Base-by-base conservation (phyloP, 257 asterid genomes). In the Solanum appendiculatum region DNA sequence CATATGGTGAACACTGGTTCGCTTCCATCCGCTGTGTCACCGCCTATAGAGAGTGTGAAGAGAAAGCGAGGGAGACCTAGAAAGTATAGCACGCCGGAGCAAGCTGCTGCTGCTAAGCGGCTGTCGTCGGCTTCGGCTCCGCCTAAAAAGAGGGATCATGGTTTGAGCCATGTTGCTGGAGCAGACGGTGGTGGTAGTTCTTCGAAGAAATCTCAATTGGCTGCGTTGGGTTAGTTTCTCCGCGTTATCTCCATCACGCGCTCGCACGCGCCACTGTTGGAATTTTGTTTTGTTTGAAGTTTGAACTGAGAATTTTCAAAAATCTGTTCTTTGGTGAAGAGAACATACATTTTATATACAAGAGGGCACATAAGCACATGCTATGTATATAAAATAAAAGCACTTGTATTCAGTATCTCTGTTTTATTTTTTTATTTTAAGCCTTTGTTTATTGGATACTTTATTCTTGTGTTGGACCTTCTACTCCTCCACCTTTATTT, bases 41-140 rank as follows among this genome's bases (percentile, higher is more conserved):
- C 92, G 13, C 31, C 87, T 21, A 37, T 56, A 87, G 94, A 92
- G 74, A 54, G 89, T 15, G 91, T 87, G 75, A 92, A 91, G 89
- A 85, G 91, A 84, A 92, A 90, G 90, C 74, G 94, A 31, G 94
- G 94, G 31, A 89, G 94, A 44, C 94, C 94, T 0, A 91, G 94
- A 25, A 92, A 92, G 89, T 92, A 92, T 46, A 85, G 90, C 29
- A 88, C 94, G 20, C 93, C 93, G 1, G 94, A 90, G 42, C 91
- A 89, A 72, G 94, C 94, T 20, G 94, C 94, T 1, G 93, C 91
- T 34, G 94, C 94, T 34, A 92, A 91, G 88, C 88, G 93, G 86
- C 87, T 87, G 18, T 88, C 91, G 15, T 88, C 90, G 12, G 82
- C 88, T 15, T 91, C 90, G 10, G 88, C 96, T 46, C 87, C 92